A percentile compares a stretch with the other conserved stretches of the same genome.
These are phyloP conservation scores for Francoa sonchifolia DNA, from an alignment of 441 rosid genomes.

Conservation along the genomic window DNA sequence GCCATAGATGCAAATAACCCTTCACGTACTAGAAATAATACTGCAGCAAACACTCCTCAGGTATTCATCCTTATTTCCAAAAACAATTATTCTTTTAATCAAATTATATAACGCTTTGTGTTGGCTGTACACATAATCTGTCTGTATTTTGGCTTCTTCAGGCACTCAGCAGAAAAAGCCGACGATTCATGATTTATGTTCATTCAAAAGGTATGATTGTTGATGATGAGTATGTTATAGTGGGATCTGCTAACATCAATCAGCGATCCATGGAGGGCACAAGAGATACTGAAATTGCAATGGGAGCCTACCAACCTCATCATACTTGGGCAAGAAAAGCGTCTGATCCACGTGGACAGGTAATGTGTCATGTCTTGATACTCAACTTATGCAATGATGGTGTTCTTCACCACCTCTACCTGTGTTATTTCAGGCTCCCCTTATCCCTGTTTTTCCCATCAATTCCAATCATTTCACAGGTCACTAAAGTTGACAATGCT, in stretches of 20 bases:
- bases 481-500: too few relatives aligned
- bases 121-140: not conserved
- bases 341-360: slow-evolving; percentile 79
- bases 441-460: too few relatives aligned
- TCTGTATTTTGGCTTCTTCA: slow-evolving; percentile 16
- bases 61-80: slow-evolving; percentile 20
- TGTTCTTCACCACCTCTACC: too few relatives aligned
- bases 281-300: slow-evolving; percentile 92
- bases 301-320: slow-evolving; percentile 96
- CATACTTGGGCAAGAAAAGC: slow-evolving; percentile 64
- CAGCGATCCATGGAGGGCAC: slow-evolving; percentile 96
- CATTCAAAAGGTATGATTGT: slow-evolving; percentile 97
- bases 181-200: slow-evolving; percentile 91
- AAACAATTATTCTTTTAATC: not conserved
- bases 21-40: slow-evolving; percentile 24
- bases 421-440: too few relatives aligned
- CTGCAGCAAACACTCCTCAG: slow-evolving; percentile 55
- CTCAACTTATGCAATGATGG: too few relatives aligned
- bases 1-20: slow-evolving; percentile 17
- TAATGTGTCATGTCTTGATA: slow-evolving; percentile 9
- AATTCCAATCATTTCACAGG: too few relatives aligned
- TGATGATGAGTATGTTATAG: slow-evolving; percentile 73
- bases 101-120: not conserved
- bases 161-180: slow-evolving; percentile 46
- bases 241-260: slow-evolving; percentile 94